Percentiles rank a stretch among this genome's conserved stretches.
These are phyloP conservation scores for Kluyveromyces wickerhamii DNA, from an alignment of 805 yeast species.

Conservation along the genomic window DNA sequence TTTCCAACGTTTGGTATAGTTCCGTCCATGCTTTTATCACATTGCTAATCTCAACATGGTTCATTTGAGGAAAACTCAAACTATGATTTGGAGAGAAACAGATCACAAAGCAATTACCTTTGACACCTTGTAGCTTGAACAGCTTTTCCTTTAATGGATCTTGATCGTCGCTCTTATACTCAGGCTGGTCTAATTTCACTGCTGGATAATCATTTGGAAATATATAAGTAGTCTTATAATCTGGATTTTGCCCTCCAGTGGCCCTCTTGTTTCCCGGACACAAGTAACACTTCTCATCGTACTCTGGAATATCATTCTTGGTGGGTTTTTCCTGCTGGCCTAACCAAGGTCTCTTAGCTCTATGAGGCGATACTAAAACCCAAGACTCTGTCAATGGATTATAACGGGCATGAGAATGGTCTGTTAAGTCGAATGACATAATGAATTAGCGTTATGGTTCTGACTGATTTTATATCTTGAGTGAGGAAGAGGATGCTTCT, in stretches of 20 bases:
- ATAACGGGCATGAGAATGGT: slow-evolving; percentile 59
- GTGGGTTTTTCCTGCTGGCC: slow-evolving; percentile 54
- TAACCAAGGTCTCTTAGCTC: slow-evolving; percentile 76
- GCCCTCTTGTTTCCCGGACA: slow-evolving; percentile 68
- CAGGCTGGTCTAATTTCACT: slow-evolving; percentile 49
- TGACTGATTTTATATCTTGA: too few relatives aligned
- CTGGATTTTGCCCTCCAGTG: slow-evolving; percentile 50
- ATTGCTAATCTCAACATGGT: slow-evolving; percentile 31
- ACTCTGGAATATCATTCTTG: slow-evolving; percentile 39
- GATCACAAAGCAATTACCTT: slow-evolving; percentile 62
- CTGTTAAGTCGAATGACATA: slow-evolving; percentile 38
- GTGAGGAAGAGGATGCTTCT: too few relatives aligned
- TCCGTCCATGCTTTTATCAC: slow-evolving; percentile 58
- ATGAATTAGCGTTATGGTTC: not conserved
- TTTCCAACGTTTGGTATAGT: slow-evolving; percentile 39
- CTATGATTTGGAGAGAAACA: slow-evolving; percentile 68
- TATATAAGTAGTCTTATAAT: slow-evolving; percentile 48
- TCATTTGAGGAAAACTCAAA: slow-evolving; percentile 58
- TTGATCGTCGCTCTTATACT: slow-evolving; percentile 11
- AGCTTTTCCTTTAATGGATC: slow-evolving; percentile 35
- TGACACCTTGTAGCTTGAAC: slow-evolving; percentile 48
- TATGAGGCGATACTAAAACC: slow-evolving; percentile 68
- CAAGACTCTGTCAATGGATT: slow-evolving; percentile 63
- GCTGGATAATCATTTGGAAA: slow-evolving; percentile 69
- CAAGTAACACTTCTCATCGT: slow-evolving; percentile 59